phyloP scores from a whole-genome alignment of 306 rosid genomes.

The Senna tora region DNA sequence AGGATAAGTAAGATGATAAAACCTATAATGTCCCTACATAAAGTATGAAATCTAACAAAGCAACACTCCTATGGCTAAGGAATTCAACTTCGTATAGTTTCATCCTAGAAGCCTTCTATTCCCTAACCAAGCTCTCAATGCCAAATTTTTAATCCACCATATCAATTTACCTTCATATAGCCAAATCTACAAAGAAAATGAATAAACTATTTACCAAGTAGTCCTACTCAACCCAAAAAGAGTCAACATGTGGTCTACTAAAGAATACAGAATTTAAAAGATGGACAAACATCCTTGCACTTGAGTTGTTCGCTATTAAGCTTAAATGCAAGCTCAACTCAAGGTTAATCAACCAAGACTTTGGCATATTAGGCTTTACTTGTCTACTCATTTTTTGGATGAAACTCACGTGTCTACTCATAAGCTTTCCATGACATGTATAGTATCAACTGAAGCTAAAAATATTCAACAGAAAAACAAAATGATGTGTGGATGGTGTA shows the following conservation, averaged over 20 bases:
- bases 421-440: not conserved
- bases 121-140: not conserved
- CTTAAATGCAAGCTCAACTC: too few species aligned
- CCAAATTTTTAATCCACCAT: not conserved
- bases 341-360: not conserved
- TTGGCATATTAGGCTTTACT: not conserved
- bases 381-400: too few species aligned
- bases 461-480: slow-evolving; percentile 1
- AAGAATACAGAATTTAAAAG: not conserved
- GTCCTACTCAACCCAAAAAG: slow-evolving; percentile 5
- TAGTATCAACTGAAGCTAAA: not conserved
- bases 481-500: not conserved
- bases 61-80: not conserved
- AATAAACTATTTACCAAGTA: not conserved
- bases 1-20: not conserved
- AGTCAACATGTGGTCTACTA: slow-evolving; percentile 53
- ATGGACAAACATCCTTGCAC: too few species aligned
- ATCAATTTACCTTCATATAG: not conserved
- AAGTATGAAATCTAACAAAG: not conserved
- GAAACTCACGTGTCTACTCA: not conserved
- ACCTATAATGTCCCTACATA: not conserved
- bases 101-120: slow-evolving; percentile 19
- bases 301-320: too few species aligned
- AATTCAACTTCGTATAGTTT: slow-evolving; percentile 1
- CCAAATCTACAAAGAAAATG: not conserved